Base-by-base conservation (phyloP, 371 early-diverging fungal species). In the Smittium culicis region DNA sequence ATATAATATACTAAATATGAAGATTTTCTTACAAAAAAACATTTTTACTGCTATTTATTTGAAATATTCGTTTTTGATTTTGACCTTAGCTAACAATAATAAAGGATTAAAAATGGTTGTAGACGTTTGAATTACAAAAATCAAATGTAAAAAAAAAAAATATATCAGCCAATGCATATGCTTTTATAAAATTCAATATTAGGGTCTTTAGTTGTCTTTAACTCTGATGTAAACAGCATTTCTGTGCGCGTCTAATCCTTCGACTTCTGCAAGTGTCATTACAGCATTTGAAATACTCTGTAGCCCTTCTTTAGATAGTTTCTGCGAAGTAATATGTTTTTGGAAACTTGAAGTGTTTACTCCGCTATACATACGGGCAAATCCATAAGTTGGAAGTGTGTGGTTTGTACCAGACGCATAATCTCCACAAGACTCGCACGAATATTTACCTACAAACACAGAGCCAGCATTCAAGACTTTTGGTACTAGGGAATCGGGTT, bases 381-480 rank as follows among this genome's bases (percentile, higher is more conserved):
- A 98, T 29, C 98, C 98, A 74, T 98, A 96, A 0, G 97, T 96
- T 20, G 98, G 98, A 66, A 96, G 80, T 0, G 98, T 96, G 80
- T 98, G 98, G 84, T 96, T 98, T n/a, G 98, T 98, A 65, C 98
- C 98, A 0, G 94, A 93, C 1, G 98, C 98, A 78, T 98, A 96
- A 74, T 98, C 97, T 65, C 98, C 98, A 71, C 96, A 95, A 72
- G 93, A 89, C 79, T 96, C 98, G 25, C 97, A 94, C 24, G 96
- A 92, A 73, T 87, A 98, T 59, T 83, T 85, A 0, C 98, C 98
- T 30, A 96, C 89, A 84, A 98, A 98, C 58, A 98, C 93, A 68
- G 89, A 88, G 32, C 98, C 98, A 31, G 98, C 98, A 73, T 94
- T 91, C 61, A 80, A 73, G 25, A 98, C 85, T 54, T 75, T 64